phyloP scores from a whole-genome alignment of 2,329 filamentous ascomycete genomes.

The Penicillium sclerotigenum region DNA sequence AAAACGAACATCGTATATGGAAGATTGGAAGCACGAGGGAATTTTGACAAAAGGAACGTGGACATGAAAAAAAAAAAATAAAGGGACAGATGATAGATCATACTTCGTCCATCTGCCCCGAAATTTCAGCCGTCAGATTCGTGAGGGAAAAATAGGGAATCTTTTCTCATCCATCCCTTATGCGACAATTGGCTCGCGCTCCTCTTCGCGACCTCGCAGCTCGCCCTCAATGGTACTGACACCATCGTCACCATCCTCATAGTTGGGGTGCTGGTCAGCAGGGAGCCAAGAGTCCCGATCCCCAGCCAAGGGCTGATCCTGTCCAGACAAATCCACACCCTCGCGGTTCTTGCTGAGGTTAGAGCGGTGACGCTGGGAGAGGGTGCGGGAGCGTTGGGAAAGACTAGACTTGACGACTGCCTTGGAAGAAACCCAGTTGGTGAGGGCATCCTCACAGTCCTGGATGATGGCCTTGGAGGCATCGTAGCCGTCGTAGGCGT shows the following conservation, averaged over 20 bases:
- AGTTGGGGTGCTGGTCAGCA: slow-evolving; percentile 57
- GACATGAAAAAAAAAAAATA: neutral
- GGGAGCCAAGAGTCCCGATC: slow-evolving; percentile 80
- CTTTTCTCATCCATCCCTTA: slow-evolving; percentile 5
- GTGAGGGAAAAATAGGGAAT: slow-evolving; percentile 1
- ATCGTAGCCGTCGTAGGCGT: slow-evolving; percentile 96
- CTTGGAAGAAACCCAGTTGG: slow-evolving; percentile 92
- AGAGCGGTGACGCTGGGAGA: slow-evolving; percentile 78
- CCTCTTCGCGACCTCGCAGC: slow-evolving; percentile 37
- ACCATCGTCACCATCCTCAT: slow-evolving; percentile 45
- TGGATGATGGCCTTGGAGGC: slow-evolving; percentile 98
- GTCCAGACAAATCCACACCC: slow-evolving; percentile 75
- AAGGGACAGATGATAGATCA: neutral
- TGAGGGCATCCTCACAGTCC: slow-evolving; percentile 95
- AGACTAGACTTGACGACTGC: slow-evolving; percentile 84
- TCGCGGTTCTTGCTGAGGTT: slow-evolving; percentile 66
- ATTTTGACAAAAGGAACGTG: neutral
- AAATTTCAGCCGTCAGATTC: slow-evolving; percentile 13
- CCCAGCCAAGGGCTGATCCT: slow-evolving; percentile 74
- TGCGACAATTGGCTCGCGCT: slow-evolving; percentile 31
- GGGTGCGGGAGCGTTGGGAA: slow-evolving; percentile 78
- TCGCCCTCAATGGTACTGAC: slow-evolving; percentile 34
- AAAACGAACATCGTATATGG: neutral
- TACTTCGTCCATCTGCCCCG: neutral
- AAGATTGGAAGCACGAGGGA: neutral